Evolutionary conservation across 2,329 filamentous ascomycete species (phyloP).

Genomic region (Cladosporium sp.): DNA sequence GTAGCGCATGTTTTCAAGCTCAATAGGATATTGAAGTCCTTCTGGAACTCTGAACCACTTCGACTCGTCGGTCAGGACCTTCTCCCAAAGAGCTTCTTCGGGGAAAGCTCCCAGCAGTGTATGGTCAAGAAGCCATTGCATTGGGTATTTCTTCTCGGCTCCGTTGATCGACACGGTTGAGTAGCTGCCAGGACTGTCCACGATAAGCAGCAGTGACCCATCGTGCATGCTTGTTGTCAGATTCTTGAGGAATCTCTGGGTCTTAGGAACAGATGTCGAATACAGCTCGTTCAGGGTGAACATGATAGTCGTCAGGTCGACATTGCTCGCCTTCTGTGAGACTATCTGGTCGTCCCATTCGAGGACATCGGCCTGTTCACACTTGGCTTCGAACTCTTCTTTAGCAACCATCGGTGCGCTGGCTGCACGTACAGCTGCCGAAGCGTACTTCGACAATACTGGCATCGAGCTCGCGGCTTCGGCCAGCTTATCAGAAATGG

Average conservation of each 20-base stretch:
- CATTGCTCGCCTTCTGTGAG: conserved; percentile 28
- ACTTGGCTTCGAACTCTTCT: conserved; percentile 41
- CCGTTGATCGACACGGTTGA: conserved; percentile 71
- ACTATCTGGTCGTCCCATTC: conserved; percentile 41
- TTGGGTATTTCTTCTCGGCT: conserved; percentile 72
- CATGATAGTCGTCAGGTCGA: conserved; percentile 72
- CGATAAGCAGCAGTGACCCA: conserved; percentile 74
- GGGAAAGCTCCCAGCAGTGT: conserved; percentile 58
- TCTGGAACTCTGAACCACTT: conserved; percentile 76
- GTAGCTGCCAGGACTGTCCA: conserved; percentile 93
- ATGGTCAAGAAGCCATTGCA: conserved; percentile 90
- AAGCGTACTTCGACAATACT: conserved; percentile 51
- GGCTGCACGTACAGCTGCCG: conserved; percentile 46
- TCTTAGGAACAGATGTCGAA: conserved; percentile 70
- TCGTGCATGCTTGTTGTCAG: conserved; percentile 62
- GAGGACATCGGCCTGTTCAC: conserved; percentile 57
- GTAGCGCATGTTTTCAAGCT: conserved; percentile 92
- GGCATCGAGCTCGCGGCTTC: conserved; percentile 56
- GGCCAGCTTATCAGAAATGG: conserved; percentile 62
- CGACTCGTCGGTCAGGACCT: conserved; percentile 74
- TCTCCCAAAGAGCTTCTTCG: conserved; percentile 62
- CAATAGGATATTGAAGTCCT: conserved; percentile 75
- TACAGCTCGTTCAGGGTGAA: conserved; percentile 98
- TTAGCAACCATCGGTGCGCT: conserved; percentile 42
- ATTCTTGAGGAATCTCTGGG: conserved; percentile 73